phyloP scores from a whole-genome alignment of 805 yeast species.

The Monosporozyma aquatica region DNA sequence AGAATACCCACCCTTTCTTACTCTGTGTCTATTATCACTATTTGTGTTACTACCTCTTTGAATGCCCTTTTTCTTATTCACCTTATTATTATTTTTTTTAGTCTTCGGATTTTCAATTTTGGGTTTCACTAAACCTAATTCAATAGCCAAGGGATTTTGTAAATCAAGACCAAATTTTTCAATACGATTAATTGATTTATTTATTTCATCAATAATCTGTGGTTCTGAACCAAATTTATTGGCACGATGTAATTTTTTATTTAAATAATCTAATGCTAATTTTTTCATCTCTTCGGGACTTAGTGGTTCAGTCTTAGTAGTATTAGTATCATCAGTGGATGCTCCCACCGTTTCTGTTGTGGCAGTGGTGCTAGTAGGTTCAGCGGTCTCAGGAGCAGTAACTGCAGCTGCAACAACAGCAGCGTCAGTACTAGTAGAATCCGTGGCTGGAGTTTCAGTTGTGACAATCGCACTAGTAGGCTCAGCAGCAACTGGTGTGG shows the following conservation, averaged over 20 bases:
- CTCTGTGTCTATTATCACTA: slow-evolving; percentile 4
- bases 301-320: slow-evolving; percentile 22
- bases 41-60: too few species aligned
- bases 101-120: not conserved
- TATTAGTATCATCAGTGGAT: slow-evolving; percentile 5
- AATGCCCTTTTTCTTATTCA: slow-evolving; percentile 1
- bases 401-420: slow-evolving; percentile 3
- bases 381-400: slow-evolving; percentile 1
- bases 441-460: slow-evolving; percentile 1
- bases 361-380: slow-evolving; percentile 2
- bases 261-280: slow-evolving; percentile 57
- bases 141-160: slow-evolving; percentile 57
- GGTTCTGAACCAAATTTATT: slow-evolving; percentile 68
- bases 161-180: slow-evolving; percentile 76
- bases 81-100: slow-evolving; percentile 6
- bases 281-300: slow-evolving; percentile 64
- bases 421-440: slow-evolving; percentile 2
- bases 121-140: slow-evolving; percentile 46
- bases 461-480: too few species aligned
- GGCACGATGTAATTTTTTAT: slow-evolving; percentile 60
- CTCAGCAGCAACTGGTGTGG: not conserved
- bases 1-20: slow-evolving; percentile 6
- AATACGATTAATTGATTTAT: slow-evolving; percentile 40
- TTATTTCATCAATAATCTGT: slow-evolving; percentile 51
- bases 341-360: slow-evolving; percentile 2